Evolutionary conservation across 345 rosid species (phyloP), one percentile per base, ranked within the genome.

Genomic region (Mangifera indica): DNA sequence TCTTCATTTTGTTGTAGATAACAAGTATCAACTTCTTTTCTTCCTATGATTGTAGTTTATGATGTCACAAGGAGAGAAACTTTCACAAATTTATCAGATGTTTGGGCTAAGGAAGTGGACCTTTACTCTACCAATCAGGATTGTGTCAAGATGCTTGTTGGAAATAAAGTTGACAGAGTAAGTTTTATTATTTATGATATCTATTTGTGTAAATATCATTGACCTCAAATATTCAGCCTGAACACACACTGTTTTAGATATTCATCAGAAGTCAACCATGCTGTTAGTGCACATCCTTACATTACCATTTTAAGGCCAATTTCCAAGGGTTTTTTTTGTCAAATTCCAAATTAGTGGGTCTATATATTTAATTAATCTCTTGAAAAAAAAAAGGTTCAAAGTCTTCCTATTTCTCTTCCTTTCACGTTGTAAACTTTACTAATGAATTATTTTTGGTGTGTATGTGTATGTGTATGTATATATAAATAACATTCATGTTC

Each of bases 121-220:
- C 92, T 94, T 53, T 89, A 87, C 66, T 88, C 90, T 20, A 89
- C 95, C 18, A 90, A 89, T 80, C 92, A 77, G 76, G 87, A 89
- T 66, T 92, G 98, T 72, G 84, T 94, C 63, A 92, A 87, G 89
- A 87, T 94, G 87, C 97, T 94, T n/a, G 98, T 94, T 49, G 98
- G 97, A 25, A 94, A 94, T 80, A 90, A 94, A 90, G 95, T 94
- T 46, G 98, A 94, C 66, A 82, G 76, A 77, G 98, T 92, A 81
- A 81, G 90, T 75, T 69, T 11, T 62, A 17, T 4, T 18, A 66
- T 69, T 11, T 62, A 17, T 4, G 18, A 66, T 52, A 55, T 73
- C 21, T 37, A 0, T 58, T 63, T 40, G 3, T 15, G 14, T 51
- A 45, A 49, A 13, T 49, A 49, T 13, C 53, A 18, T 49, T 37